Conservation (phyloP, 1,284 basidiomycete genomes). For the Phlebopus sp. region DNA sequence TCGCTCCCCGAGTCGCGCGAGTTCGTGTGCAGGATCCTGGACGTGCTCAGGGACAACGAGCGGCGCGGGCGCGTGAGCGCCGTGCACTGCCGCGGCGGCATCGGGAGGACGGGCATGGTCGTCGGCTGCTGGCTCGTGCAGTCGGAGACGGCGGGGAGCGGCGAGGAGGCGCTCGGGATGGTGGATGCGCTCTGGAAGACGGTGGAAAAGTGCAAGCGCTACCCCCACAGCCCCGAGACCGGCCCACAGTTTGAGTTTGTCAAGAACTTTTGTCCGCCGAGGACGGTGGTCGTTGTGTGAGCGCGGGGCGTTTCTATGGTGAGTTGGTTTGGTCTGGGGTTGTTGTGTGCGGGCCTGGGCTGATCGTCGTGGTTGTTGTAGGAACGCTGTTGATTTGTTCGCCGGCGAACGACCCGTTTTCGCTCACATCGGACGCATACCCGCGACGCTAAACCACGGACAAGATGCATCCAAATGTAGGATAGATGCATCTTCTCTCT, state of each 20-base stretch:
- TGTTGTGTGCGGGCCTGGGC: too few relatives aligned
- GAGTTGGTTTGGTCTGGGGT: neutral
- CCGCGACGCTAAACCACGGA: too few relatives aligned
- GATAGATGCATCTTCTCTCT: too few relatives aligned
- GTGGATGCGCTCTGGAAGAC: conserved; percentile 68
- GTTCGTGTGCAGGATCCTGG: conserved; percentile 54
- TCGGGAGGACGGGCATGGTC: conserved; percentile 72
- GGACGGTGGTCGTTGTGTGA: conserved; percentile 24
- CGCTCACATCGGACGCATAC: too few relatives aligned
- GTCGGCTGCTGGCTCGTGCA: conserved; percentile 77
- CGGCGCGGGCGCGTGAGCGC: conserved; percentile 53
- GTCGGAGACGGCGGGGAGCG: conserved; percentile 55
- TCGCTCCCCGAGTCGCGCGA: conserved; percentile 55
- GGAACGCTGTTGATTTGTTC: too few relatives aligned
- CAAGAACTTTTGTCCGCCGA: conserved; percentile 42
- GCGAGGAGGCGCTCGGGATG: conserved; percentile 58
- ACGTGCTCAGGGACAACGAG: conserved; percentile 57
- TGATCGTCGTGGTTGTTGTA: too few relatives aligned
- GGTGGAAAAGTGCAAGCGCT: conserved; percentile 72
- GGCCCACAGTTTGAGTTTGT: conserved; percentile 74
- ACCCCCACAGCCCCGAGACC: conserved; percentile 74
- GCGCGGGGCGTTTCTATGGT: neutral
- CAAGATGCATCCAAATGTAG: too few relatives aligned
- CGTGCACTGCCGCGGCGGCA: conserved; percentile 75
- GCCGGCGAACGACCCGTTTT: too few relatives aligned